Conservation (phyloP, 2,329 filamentous ascomycete species). For the Colletotrichum tofieldiae region DNA sequence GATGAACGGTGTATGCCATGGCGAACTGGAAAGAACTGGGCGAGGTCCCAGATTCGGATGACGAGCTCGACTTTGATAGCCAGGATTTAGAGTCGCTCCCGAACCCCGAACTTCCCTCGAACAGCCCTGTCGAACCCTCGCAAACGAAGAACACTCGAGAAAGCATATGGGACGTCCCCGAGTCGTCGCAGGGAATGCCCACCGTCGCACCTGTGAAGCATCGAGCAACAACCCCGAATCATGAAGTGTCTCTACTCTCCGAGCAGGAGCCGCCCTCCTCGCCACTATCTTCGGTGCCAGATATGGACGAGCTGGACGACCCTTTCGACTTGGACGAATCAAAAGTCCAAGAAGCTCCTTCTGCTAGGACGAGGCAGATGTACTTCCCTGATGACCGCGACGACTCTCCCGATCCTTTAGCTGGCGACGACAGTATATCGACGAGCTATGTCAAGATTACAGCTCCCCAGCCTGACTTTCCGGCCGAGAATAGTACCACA, state of each 20-base stretch:
- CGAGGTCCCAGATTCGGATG: slow-evolving; percentile 67
- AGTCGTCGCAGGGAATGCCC: slow-evolving; percentile 47
- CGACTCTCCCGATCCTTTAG: slow-evolving; percentile 38
- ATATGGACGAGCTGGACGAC: slow-evolving; percentile 48
- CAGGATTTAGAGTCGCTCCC: slow-evolving; percentile 44
- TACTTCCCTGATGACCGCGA: slow-evolving; percentile 9
- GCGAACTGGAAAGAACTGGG: slow-evolving; percentile 66
- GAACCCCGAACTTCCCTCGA: slow-evolving; percentile 21
- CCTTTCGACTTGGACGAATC: slow-evolving; percentile 32
- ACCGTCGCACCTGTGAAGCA: neutral
- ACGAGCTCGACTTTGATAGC: slow-evolving; percentile 61
- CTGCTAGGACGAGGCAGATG: slow-evolving; percentile 1
- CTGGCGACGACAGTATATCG: slow-evolving; percentile 54
- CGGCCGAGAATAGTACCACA: slow-evolving; percentile 24
- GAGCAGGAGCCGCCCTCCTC: slow-evolving; percentile 49
- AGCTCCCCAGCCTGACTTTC: slow-evolving; percentile 50
- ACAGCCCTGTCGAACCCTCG: neutral
- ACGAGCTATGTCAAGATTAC: slow-evolving; percentile 56
- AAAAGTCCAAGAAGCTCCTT: neutral
- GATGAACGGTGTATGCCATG: slow-evolving; percentile 53
- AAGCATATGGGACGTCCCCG: slow-evolving; percentile 56
- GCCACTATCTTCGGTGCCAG: slow-evolving; percentile 53
- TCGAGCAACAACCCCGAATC: neutral
- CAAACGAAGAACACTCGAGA: slow-evolving; percentile 43
- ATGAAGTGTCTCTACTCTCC: slow-evolving; percentile 11